Evolutionary conservation across 75 land plant genomes (phyloP).

Genomic region (Cunninghamia lanceolata): DNA sequence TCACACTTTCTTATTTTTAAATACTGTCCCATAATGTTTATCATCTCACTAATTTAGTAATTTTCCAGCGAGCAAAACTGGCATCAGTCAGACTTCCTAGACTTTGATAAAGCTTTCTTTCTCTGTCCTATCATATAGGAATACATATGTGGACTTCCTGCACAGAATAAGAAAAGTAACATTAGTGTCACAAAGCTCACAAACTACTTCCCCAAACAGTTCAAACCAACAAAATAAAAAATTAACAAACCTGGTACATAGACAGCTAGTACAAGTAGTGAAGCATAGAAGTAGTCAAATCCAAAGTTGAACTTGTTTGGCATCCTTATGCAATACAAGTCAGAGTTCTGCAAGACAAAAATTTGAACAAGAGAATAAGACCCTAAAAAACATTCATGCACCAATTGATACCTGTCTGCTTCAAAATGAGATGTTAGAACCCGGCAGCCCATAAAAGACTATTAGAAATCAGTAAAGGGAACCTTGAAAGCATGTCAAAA

Average conservation of each 20-base stretch:
- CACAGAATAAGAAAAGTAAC: not conserved
- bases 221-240: not conserved
- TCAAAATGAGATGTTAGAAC: not conserved
- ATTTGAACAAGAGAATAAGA: not conserved
- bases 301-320: constrained; percentile 93
- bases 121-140: constrained; percentile 75
- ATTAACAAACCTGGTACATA: constrained; percentile 73
- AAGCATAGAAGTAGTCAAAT: constrained; percentile 78
- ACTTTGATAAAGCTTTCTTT: constrained; percentile 69
- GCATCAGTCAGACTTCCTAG: constrained; percentile 23
- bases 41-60: not conserved
- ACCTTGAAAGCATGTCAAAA: not conserved
- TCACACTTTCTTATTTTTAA: not conserved
- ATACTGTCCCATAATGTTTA: not conserved
- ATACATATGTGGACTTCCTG: constrained; percentile 88
- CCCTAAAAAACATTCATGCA: constrained; percentile 6
- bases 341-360: constrained; percentile 53
- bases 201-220: not conserved
- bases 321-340: constrained; percentile 73
- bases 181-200: not conserved
- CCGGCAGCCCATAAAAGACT: not conserved
- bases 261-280: constrained; percentile 48
- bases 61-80: not conserved
- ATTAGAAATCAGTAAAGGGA: not conserved
- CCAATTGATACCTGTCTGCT: not conserved